phyloP scores from a whole-genome alignment of 495 filamentous ascomycete genomes.

The Talaromyces trachyspermus region DNA sequence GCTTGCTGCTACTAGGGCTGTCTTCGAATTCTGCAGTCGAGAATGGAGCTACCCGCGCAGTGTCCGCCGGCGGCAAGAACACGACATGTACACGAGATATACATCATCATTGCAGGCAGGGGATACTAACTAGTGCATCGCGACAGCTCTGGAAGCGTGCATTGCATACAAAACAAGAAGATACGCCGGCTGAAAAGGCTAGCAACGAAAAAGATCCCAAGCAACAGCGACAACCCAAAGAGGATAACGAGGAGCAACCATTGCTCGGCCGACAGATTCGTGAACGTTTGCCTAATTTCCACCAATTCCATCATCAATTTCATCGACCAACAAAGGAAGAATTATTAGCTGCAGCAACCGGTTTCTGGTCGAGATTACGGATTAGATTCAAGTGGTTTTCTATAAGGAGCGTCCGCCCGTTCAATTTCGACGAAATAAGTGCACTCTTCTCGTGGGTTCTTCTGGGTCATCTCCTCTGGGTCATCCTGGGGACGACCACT shows the following conservation, averaged over 20 bases:
- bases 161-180: constrained; percentile 28
- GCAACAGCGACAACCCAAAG: neutral
- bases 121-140: neutral
- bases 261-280: constrained; percentile 42
- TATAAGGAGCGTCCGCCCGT: constrained; percentile 89
- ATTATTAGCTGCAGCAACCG: constrained; percentile 81
- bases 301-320: constrained; percentile 63
- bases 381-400: constrained; percentile 97
- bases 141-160: constrained; percentile 21
- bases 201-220: neutral
- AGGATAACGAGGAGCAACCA: constrained; percentile 9
- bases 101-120: neutral
- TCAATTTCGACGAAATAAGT: constrained; percentile 90
- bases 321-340: constrained; percentile 92
- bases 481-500: constrained; percentile 90
- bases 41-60: constrained; percentile 27
- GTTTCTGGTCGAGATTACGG: constrained; percentile 85
- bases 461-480: constrained; percentile 88
- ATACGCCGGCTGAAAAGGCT: constrained; percentile 5
- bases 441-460: constrained; percentile 95
- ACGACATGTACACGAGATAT: neutral
- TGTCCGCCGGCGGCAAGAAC: constrained; percentile 15
- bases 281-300: constrained; percentile 59
- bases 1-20: constrained; percentile 29
- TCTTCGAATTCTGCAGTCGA: constrained; percentile 32